Percentiles rank a stretch among this genome's conserved stretches.
phyloP scores from a whole-genome alignment of 139 green algal genomes.

The Picocystis salinarum region DNA sequence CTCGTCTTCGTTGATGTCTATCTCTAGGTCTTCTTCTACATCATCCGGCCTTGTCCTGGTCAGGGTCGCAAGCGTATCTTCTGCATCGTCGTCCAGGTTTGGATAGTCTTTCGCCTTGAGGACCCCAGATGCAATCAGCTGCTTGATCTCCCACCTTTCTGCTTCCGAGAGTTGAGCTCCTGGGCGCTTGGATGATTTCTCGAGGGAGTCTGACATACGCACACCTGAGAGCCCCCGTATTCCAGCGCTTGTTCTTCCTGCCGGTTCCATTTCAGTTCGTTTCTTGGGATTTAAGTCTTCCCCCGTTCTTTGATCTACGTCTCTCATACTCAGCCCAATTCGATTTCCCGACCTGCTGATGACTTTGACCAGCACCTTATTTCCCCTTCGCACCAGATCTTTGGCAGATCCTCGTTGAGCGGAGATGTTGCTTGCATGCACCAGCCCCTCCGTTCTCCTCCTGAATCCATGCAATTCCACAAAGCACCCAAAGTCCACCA shows the following conservation, averaged over 20 bases:
- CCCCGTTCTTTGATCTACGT: constrained; percentile 85
- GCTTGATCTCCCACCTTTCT: constrained; percentile 59
- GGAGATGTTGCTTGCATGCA: constrained; percentile 77
- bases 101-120: constrained; percentile 73
- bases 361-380: constrained; percentile 71
- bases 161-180: constrained; percentile 41
- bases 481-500: constrained; percentile 95
- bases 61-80: constrained; percentile 18
- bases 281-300: constrained; percentile 44
- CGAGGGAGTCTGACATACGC: not conserved
- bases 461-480: constrained; percentile 66
- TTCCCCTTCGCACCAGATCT: constrained; percentile 44
- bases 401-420: constrained; percentile 37
- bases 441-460: constrained; percentile 60
- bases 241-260: not conserved
- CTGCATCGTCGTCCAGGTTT: constrained; percentile 59
- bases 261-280: not conserved
- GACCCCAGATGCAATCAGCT: constrained; percentile 56
- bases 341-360: constrained; percentile 32
- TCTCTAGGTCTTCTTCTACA: constrained; percentile 84
- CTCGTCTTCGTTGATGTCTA: constrained; percentile 94
- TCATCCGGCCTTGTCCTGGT: too few relatives aligned
- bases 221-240: not conserved
- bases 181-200: constrained; percentile 14
- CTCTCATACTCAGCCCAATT: constrained; percentile 67